Base-by-base conservation (phyloP, 1,284 basidiomycete species). In the Blastosporella zonata region DNA sequence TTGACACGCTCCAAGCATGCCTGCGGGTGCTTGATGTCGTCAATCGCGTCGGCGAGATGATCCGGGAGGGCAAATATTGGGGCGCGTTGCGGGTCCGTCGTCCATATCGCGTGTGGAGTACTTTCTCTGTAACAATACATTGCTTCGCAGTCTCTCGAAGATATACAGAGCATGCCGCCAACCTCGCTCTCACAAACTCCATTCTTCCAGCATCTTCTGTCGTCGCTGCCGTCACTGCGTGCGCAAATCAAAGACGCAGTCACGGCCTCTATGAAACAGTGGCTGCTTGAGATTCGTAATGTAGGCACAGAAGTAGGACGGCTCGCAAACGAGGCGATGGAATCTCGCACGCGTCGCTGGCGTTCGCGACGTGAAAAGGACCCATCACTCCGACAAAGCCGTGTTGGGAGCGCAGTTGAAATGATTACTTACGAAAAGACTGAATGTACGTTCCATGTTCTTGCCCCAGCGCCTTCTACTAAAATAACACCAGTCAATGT, bases 361-460 rank as follows among this genome's bases (percentile, higher is more conserved):
- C 81, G 84, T 55, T 65, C 77, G 36, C 79, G 88, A 59, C 76
- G 88, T 54, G 93, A 95, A 59, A 89, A 81, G 61, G 90, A 92
- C 53, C 75, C 79, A 1, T 73, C 85, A 59, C 71, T 91, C 48
- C 80, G 87, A 50, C 71, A 86, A 47, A 91, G 87, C 55, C 81
- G 91, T 42, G 90, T 99, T 20, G 97, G 97, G 15, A 94, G 93
- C 47, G 91, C 96, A 1, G 90, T 98, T 22, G 97, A 99, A 68
- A 74, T 90, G 55, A 89, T 97, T 15, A 90, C 90, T 9, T 93
- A 95, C 62, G 97, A 99, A 70, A 88, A 93, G 67, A 86, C 86
- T 18, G 97, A 99, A 65, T 93, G 95, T 96, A 65, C 75, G 87
- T 64, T 17, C n/a, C 18, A 3, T 35, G 23, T 21, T 45, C 12